Percentiles rank a stretch among this genome's conserved stretches.
phyloP scores from a whole-genome alignment of 2,329 filamentous ascomycete species.

The Clonostachys sp. region DNA sequence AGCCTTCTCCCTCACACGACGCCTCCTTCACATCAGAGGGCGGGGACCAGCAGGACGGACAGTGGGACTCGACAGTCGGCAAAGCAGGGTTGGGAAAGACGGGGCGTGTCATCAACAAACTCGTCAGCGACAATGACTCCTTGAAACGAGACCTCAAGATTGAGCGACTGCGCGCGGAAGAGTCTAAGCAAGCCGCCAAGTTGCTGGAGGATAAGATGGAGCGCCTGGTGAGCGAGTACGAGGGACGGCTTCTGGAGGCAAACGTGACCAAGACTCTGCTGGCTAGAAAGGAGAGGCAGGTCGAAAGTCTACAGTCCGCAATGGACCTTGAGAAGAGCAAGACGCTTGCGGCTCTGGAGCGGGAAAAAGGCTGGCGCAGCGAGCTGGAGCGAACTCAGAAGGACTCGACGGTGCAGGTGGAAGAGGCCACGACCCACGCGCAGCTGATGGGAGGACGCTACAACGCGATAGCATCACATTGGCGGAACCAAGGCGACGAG shows the following conservation, averaged over 20 bases:
- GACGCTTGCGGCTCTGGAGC: conserved; percentile 51
- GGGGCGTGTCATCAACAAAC: conserved; percentile 73
- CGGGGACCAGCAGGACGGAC: conserved; percentile 24
- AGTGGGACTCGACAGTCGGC: conserved; percentile 65
- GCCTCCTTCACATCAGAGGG: conserved; percentile 19
- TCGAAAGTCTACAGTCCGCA: conserved; percentile 61
- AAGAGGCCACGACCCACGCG: conserved; percentile 60
- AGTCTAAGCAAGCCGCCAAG: conserved; percentile 64
- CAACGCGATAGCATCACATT: conserved; percentile 61
- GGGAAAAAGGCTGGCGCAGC: conserved; percentile 57
- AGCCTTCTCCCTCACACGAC: conserved; percentile 17
- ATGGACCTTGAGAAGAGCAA: conserved; percentile 62
- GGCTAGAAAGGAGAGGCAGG: conserved; percentile 68
- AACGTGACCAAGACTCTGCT: conserved; percentile 68
- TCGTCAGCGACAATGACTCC: conserved; percentile 76
- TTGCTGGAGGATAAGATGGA: conserved; percentile 70
- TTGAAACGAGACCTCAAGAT: conserved; percentile 69
- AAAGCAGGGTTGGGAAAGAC: conserved; percentile 70
- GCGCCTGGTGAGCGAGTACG: conserved; percentile 62
- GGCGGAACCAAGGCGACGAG: conserved; percentile 61
- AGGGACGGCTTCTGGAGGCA: conserved; percentile 63
- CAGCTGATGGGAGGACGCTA: conserved; percentile 67
- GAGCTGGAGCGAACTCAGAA: conserved; percentile 58
- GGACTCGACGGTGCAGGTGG: conserved; percentile 58
- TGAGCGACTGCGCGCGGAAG: conserved; percentile 61